Base-by-base conservation (phyloP, 176 grass and related monocot genomes). In the Rhynchospora breviuscula region DNA sequence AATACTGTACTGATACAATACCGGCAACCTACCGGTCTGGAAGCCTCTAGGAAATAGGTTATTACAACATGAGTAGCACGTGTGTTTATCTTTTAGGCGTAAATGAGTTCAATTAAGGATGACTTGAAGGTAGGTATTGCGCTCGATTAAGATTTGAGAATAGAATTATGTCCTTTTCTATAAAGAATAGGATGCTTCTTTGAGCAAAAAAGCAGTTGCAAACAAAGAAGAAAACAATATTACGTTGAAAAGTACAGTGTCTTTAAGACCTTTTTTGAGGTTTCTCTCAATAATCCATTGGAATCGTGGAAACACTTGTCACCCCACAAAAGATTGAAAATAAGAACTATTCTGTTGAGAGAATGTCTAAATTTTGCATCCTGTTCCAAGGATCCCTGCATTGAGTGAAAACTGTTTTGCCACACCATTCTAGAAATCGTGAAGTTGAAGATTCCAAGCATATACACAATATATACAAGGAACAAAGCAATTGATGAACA, bases 101-200 rank as follows among this genome's bases (percentile, higher is more conserved):
- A 77, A 25, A 56, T 56, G 23, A 47, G 18, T 35, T 15, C n/a
- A 22, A 23, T 19, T 9, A 21, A 59, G 7, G 57, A 5, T 6
- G 43, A 3, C 8, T 8, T 22, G 8, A 45, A 63, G 54, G 8
- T n/a, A 21, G 29, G 43, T 63, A 23, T 63, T 82, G 26, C 67
- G 45, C 58, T 67, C 59, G 29, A 52, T 29, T 29, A 29, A 29
- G 26, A 29, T 29, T 66, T 52, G 46, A 82, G 62, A 82, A 67
- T 29, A 82, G 21, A 82, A 54, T 66, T 15, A 54, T 66, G 13
- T 29, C 59, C 13, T 82, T 82, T 82, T 82, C 8, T 13, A 67
- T 48, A 66, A 81, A 66, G 80, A 53, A 82, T 82, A 66, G 9
- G 62, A 82, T 82, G 60, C 80, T 33, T 63, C 11, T 51, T 52